Evolutionary conservation across 2,329 filamentous ascomycete genomes (phyloP), one percentile per base, ranked within the genome.

Genomic region (Coleophoma cylindrospora): DNA sequence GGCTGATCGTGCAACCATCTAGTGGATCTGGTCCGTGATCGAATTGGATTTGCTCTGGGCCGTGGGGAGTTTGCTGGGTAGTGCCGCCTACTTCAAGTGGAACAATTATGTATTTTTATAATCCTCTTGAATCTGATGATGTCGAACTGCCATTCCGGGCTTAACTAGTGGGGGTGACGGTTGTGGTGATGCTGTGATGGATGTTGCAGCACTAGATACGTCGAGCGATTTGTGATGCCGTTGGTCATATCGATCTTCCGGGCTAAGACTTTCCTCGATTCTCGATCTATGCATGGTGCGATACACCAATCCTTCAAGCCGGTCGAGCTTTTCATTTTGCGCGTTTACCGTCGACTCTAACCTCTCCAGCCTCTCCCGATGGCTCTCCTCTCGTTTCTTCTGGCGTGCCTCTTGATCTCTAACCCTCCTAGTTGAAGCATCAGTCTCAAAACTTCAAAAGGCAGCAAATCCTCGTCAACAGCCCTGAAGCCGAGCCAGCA

Each of bases 11-110:
- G 6, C 27, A 10, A 27, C 7, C 27, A 8, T 27, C 27, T 27
- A 27, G 27, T 97, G 92, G 91, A 79, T 97, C 4, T 97, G 92
- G 91, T 83, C 87, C 33, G 85, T 97, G 19, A 77, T 97, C 43
- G 94, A 99, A 71, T 78, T 96, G 70, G 79, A 89, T 49, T 72
- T 95, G 38, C 62, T 74, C 0, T 83, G 80, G 61, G 88, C 87
- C 0, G 70, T 85, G 1, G 57, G 68, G 12, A 85, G 81, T 56
- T 64, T 85, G 34, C 57, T 62, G 12, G 50, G 51, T 22, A 64
- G 62, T 54, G 50, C 48, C 11, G 48, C 49, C 8, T 66, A 57
- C 45, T 45, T 64, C 44, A 63, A 60, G 49, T 46, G 45, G 6
- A 54, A 58, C 3, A 56, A 53, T 14, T 66, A 61, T 52, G 53